Conservation (phyloP, 176 grass and related monocot genomes). For the Pharus latifolius region DNA sequence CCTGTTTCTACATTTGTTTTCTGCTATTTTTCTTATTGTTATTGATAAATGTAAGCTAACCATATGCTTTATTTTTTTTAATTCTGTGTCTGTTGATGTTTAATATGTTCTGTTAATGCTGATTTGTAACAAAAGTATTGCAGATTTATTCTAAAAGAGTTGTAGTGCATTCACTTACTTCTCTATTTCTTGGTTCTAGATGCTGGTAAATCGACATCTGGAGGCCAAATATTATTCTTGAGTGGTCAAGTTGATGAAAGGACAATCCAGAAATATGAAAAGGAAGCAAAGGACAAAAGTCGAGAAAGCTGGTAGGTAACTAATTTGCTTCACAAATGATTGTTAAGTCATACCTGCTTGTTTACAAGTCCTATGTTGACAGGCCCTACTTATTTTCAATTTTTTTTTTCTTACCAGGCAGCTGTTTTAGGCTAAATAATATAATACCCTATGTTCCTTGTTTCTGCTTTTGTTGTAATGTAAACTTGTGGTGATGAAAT, state of each 20-base stretch:
- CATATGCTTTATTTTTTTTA: background rate
- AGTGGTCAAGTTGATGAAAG: constrained; percentile 67
- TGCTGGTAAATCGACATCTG: constrained; percentile 65
- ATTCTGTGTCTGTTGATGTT: background rate
- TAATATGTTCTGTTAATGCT: background rate
- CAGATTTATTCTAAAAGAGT: background rate
- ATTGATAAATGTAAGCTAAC: background rate
- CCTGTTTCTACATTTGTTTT: background rate
- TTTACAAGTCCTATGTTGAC: background rate
- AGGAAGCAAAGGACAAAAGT: constrained; percentile 69
- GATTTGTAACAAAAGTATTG: too few relatives aligned
- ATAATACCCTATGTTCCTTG: too few relatives aligned
- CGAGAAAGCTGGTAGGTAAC: constrained; percentile 52
- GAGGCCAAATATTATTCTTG: constrained; percentile 64
- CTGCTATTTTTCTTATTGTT: background rate
- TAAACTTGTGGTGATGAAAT: background rate
- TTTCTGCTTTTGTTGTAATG: background rate
- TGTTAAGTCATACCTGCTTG: background rate
- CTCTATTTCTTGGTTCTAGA: constrained; percentile 24
- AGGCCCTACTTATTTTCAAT: background rate
- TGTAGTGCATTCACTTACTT: background rate
- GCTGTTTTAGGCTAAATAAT: too few relatives aligned
- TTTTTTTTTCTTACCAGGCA: background rate
- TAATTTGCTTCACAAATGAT: background rate
- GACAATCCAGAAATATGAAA: constrained; percentile 75